A percentile compares a stretch with the other conserved stretches of the same genome.
These are phyloP conservation scores for Polytrichum commune DNA, from an alignment of 225 moss, liverwort and hornwort genomes.

Conservation along the genomic window DNA sequence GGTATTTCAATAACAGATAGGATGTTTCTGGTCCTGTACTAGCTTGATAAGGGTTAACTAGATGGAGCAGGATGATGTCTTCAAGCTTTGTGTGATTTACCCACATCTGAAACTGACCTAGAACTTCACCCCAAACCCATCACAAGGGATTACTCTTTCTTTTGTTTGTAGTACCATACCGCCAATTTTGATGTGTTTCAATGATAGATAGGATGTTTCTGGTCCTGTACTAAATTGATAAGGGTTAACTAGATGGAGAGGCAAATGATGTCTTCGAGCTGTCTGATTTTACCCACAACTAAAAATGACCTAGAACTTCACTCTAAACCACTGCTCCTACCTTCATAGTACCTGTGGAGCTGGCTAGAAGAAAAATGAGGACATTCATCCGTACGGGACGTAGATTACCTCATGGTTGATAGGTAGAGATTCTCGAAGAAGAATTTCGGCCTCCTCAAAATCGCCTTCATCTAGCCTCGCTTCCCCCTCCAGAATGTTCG, in stretches of 20 bases:
- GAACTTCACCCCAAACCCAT: neutral
- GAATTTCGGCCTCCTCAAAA: constrained; percentile 54
- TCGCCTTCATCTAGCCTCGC: constrained; percentile 56
- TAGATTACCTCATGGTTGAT: constrained; percentile 51
- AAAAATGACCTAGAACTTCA: neutral
- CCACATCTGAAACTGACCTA: neutral
- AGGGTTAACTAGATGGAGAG: neutral
- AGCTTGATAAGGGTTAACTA: neutral
- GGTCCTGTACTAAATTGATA: neutral
- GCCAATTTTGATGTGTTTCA: neutral
- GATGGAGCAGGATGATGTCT: neutral
- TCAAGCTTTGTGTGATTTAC: neutral
- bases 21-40: no score
- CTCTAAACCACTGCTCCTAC: constrained; percentile 6
- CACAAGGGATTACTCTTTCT: neutral
- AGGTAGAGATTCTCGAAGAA: constrained; percentile 54
- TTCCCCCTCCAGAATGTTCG: constrained; percentile 51
- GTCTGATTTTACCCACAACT: neutral
- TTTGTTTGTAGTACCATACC: neutral
- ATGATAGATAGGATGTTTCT: neutral
- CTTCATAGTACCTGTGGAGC: constrained; percentile 23
- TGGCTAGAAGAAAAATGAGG: constrained; percentile 23
- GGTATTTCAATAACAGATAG: neutral
- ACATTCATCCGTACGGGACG: neutral
- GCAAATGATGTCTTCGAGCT: no score